A percentile compares a stretch with the other conserved stretches of the same genome.
Evolutionary conservation across 345 rosid species (phyloP).

Genomic region (Bruguiera sexangula): DNA sequence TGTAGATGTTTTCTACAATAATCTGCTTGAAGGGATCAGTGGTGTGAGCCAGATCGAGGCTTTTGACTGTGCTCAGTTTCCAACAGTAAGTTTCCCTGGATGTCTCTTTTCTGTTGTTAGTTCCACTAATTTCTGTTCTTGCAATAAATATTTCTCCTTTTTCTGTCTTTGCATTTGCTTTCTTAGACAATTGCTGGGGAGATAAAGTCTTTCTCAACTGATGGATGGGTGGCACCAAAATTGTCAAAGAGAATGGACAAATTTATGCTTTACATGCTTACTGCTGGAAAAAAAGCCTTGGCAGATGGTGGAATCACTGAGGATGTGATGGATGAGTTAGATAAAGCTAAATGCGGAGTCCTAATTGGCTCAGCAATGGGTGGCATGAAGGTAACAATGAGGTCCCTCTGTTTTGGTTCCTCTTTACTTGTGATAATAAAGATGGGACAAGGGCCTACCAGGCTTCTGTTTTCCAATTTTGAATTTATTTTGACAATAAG

Average conservation of each 20-base stretch:
- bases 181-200: slow-evolving; percentile 88
- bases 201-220: slow-evolving; percentile 74
- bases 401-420: not conserved
- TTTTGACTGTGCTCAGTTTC: slow-evolving; percentile 75
- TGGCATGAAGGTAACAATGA: slow-evolving; percentile 72
- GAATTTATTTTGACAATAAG: not conserved
- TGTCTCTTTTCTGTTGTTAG: slow-evolving; percentile 13
- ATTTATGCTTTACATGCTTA: slow-evolving; percentile 90
- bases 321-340: slow-evolving; percentile 69
- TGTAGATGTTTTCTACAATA: slow-evolving; percentile 62
- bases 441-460: not conserved
- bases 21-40: slow-evolving; percentile 83
- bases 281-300: slow-evolving; percentile 95
- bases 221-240: slow-evolving; percentile 88
- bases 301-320: slow-evolving; percentile 78
- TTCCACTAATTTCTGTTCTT: slow-evolving; percentile 14
- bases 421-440: not conserved
- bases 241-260: slow-evolving; percentile 90
- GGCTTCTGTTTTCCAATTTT: not conserved
- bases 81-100: slow-evolving; percentile 52
- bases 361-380: slow-evolving; percentile 94
- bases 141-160: slow-evolving; percentile 1
- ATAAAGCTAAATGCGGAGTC: slow-evolving; percentile 84
- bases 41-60: slow-evolving; percentile 83
- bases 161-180: not conserved